phyloP scores from a whole-genome alignment of 2,329 filamentous ascomycete genomes.

The Epichloe gansuensis region DNA sequence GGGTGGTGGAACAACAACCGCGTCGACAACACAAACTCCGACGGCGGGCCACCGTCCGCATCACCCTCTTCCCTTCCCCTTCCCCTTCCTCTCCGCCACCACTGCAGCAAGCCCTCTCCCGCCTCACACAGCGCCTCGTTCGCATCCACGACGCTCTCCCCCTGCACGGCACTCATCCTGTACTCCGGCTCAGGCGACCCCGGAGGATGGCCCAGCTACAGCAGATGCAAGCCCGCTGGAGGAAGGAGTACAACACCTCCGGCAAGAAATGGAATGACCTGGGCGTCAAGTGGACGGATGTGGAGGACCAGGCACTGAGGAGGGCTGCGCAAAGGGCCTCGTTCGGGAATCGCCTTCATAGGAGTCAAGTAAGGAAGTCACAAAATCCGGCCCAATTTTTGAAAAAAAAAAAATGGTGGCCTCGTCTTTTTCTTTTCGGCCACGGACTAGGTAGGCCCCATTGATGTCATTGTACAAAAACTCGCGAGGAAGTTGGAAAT shows the following conservation, averaged over 20 bases:
- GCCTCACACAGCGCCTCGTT: conserved; percentile 36
- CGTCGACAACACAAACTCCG: conserved; percentile 21
- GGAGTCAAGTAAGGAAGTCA: conserved; percentile 41
- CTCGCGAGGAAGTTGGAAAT: no score
- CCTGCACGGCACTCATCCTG: conserved; percentile 52
- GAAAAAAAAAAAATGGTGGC: not conserved
- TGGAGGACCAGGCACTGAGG: conserved; percentile 50
- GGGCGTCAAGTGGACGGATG: conserved; percentile 55
- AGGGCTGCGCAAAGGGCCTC: conserved; percentile 44
- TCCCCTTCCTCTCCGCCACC: conserved; percentile 14
- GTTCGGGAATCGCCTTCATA: conserved; percentile 53
- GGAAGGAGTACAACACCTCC: conserved; percentile 50
- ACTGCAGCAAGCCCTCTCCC: conserved; percentile 34
- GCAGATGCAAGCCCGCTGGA: conserved; percentile 47
- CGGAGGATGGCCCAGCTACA: conserved; percentile 52
- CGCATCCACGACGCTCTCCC: conserved; percentile 47
- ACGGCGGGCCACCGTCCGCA: conserved; percentile 19
- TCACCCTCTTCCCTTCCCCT: conserved; percentile 8
- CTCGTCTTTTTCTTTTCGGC: not conserved
- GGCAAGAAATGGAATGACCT: conserved; percentile 55
- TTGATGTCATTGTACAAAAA: no score
- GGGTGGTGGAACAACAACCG: conserved; percentile 56
- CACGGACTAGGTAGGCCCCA: no score
- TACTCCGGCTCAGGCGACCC: conserved; percentile 56
- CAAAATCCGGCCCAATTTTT: not conserved